These are phyloP conservation scores for Hondaea fermentalgiana DNA, from an alignment of 108 stramenopile species.

Conservation along the genomic window DNA sequence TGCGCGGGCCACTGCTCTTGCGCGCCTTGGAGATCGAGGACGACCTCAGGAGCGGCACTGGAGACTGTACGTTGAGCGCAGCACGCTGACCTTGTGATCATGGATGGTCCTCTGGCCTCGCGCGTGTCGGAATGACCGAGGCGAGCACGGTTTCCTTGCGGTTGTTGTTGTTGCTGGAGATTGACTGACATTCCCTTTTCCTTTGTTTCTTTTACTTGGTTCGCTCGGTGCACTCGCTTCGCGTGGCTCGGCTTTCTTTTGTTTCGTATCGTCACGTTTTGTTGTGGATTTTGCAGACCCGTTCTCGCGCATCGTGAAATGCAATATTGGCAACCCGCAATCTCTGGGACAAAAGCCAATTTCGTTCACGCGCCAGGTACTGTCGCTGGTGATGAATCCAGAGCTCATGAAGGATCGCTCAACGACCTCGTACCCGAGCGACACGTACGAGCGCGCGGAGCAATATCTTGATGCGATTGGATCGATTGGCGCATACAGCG, in stretches of 20 bases:
- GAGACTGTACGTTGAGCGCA: neutral
- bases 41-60: neutral
- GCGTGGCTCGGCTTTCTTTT: too few species aligned
- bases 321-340: slow-evolving; percentile 94
- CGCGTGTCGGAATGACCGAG: too few species aligned
- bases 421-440: neutral
- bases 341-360: slow-evolving; percentile 77
- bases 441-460: slow-evolving; percentile 42
- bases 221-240: too few species aligned
- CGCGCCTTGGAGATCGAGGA: slow-evolving; percentile 22
- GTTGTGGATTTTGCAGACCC: neutral
- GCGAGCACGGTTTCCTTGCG: too few species aligned
- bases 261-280: neutral
- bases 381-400: slow-evolving; percentile 74
- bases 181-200: too few species aligned
- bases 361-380: slow-evolving; percentile 68
- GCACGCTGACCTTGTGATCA: too few species aligned
- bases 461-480: slow-evolving; percentile 28
- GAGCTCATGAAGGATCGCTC: slow-evolving; percentile 33
- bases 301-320: slow-evolving; percentile 70
- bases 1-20: slow-evolving; percentile 22
- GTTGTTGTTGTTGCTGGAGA: too few species aligned
- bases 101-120: too few species aligned
- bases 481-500: slow-evolving; percentile 31
- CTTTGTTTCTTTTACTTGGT: too few species aligned